Percentiles rank a stretch among this genome's conserved stretches.
These are phyloP conservation scores for Xerophyta viscosa DNA, from an alignment of 106 monocot genomes.

Conservation along the genomic window DNA sequence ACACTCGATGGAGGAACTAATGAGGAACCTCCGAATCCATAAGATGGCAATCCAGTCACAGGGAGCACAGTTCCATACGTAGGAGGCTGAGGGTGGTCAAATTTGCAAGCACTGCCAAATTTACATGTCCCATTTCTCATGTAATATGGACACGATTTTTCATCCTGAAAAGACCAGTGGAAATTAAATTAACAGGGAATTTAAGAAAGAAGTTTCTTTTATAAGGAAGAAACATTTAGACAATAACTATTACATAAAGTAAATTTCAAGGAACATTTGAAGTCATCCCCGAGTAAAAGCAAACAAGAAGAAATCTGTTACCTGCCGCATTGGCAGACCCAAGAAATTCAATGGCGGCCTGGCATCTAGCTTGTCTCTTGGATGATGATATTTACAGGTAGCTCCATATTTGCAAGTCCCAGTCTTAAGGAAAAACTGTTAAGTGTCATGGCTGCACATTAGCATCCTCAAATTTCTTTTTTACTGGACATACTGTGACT, in stretches of 20 bases:
- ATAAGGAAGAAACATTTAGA: too few relatives aligned
- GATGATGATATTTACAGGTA: slow-evolving; percentile 88
- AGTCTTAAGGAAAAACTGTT: slow-evolving; percentile 82
- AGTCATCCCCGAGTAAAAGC: too few relatives aligned
- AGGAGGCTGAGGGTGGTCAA: slow-evolving; percentile 64
- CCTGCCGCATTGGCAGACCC: slow-evolving; percentile 79
- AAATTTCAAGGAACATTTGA: too few relatives aligned
- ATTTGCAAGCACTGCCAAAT: slow-evolving; percentile 66
- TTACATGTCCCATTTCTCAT: slow-evolving; percentile 75
- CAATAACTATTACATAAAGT: too few relatives aligned
- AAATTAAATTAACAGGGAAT: too few relatives aligned
- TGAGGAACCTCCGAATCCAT: slow-evolving; percentile 29
- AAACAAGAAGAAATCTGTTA: slow-evolving; percentile 9
- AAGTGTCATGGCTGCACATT: too few relatives aligned
- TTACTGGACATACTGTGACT: too few relatives aligned
- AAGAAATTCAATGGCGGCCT: slow-evolving; percentile 42
- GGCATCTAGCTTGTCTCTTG: slow-evolving; percentile 41
- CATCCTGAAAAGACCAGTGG: slow-evolving; percentile 57
- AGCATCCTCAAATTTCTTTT: too few relatives aligned
- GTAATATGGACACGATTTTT: slow-evolving; percentile 69
- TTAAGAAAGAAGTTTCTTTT: too few relatives aligned
- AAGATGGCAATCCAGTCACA: slow-evolving; percentile 25
- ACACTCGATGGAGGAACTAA: slow-evolving; percentile 24
- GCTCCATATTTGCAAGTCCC: slow-evolving; percentile 74
- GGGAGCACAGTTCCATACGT: slow-evolving; percentile 20